Percentiles rank a stretch among this genome's conserved stretches.
Evolutionary conservation across 768 basidiomycete genomes (phyloP).

Genomic region (Chlorophyllum brunneum): DNA sequence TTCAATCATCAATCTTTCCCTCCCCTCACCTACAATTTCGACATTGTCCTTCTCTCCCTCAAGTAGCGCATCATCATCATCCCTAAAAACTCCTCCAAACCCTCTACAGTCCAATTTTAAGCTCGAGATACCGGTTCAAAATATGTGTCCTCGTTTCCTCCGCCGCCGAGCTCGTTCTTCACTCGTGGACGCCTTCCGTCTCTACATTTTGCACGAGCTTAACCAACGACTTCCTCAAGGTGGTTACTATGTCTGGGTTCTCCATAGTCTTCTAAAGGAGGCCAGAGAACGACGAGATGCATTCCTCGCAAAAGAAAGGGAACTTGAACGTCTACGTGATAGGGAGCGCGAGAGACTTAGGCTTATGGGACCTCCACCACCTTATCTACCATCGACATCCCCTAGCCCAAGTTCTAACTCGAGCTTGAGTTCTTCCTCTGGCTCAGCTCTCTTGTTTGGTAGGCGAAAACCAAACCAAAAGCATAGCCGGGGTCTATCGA

Average conservation of each 20-base stretch:
- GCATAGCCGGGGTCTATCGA: slow-evolving; percentile 8
- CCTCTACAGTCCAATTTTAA: slow-evolving; percentile 18
- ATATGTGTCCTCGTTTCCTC: slow-evolving; percentile 29
- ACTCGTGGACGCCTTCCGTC: slow-evolving; percentile 64
- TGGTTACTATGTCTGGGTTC: slow-evolving; percentile 52
- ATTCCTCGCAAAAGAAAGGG: slow-evolving; percentile 35
- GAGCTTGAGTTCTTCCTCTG: neutral
- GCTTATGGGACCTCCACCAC: slow-evolving; percentile 1
- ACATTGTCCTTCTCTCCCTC: slow-evolving; percentile 22
- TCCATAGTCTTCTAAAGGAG: slow-evolving; percentile 33
- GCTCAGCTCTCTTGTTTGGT: slow-evolving; percentile 9
- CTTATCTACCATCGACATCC: neutral
- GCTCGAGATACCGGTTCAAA: slow-evolving; percentile 19
- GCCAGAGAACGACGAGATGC: slow-evolving; percentile 29
- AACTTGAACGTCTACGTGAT: slow-evolving; percentile 24
- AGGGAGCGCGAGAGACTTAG: slow-evolving; percentile 8
- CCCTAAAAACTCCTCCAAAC: slow-evolving; percentile 15
- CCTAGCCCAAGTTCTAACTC: neutral
- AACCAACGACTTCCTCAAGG: slow-evolving; percentile 31
- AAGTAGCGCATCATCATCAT: slow-evolving; percentile 23
- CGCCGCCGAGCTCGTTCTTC: slow-evolving; percentile 62
- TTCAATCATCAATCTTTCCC: slow-evolving; percentile 24
- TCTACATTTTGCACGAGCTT: slow-evolving; percentile 55
- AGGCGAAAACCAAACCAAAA: neutral
- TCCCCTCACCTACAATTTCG: slow-evolving; percentile 26